Evolutionary conservation across 1,284 basidiomycete species (phyloP).

Genomic region (Rhodotorula sp.): DNA sequence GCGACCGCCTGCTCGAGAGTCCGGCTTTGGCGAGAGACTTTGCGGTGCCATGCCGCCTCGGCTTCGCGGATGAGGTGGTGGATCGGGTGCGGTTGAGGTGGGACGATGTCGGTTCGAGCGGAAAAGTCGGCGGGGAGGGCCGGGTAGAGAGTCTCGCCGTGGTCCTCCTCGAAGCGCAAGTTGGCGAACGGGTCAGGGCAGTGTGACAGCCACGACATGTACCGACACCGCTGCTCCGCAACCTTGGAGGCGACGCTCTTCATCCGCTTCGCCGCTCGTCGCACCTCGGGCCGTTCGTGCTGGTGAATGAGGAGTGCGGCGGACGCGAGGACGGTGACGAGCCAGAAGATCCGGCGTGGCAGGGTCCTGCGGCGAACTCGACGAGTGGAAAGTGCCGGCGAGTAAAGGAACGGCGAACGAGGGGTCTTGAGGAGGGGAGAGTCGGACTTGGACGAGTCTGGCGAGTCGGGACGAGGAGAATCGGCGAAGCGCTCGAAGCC

Average conservation of each 20-base stretch:
- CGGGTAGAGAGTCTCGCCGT: constrained; percentile 25
- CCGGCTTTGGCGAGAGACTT: constrained; percentile 32
- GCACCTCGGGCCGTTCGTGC: neutral
- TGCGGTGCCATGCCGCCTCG: constrained; percentile 20
- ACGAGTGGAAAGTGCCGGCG: neutral
- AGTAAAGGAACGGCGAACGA: neutral
- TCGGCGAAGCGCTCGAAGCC: neutral
- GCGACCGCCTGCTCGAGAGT: constrained; percentile 38
- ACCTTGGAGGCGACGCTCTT: neutral
- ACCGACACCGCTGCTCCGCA: constrained; percentile 11
- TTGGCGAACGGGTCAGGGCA: constrained; percentile 22
- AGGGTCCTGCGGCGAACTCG: neutral
- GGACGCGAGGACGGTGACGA: neutral
- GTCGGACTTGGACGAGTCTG: neutral
- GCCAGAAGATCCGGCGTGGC: neutral
- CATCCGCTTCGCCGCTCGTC: neutral
- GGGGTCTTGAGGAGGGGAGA: constrained; percentile 6
- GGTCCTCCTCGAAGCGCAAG: neutral
- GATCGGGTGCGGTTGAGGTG: constrained; percentile 34
- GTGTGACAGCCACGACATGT: constrained; percentile 1
- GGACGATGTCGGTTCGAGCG: neutral
- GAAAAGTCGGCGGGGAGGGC: neutral
- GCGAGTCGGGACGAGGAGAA: neutral
- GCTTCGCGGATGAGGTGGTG: constrained; percentile 34
- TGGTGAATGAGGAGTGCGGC: neutral